Evolutionary conservation across 208 protist species (phyloP).

Genomic region (Paratrypanosoma confusum): DNA sequence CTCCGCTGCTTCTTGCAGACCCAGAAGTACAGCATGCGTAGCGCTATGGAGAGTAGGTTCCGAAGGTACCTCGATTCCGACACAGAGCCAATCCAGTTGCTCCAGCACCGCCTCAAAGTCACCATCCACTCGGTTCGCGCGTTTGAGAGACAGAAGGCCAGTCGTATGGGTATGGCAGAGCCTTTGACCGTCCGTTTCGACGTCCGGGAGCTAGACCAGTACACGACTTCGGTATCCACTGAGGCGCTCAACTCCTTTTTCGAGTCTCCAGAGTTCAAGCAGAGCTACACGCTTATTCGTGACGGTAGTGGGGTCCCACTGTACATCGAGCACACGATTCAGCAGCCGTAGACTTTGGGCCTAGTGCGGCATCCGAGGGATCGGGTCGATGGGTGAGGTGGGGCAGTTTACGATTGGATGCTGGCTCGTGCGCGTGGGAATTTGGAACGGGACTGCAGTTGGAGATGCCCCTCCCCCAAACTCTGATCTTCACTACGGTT

Average conservation of each 20-base stretch:
- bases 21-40: slow-evolving; percentile 89
- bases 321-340: slow-evolving; percentile 71
- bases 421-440: too few relatives aligned
- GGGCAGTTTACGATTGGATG: too few relatives aligned
- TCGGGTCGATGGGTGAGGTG: too few relatives aligned
- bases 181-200: slow-evolving; percentile 70
- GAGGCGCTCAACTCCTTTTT: slow-evolving; percentile 76
- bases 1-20: slow-evolving; percentile 97
- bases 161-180: slow-evolving; percentile 71
- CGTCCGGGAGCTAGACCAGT: slow-evolving; percentile 64
- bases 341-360: too few relatives aligned
- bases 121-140: slow-evolving; percentile 63
- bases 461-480: too few relatives aligned
- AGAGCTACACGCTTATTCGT: slow-evolving; percentile 73
- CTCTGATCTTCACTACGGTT: too few relatives aligned
- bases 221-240: slow-evolving; percentile 65
- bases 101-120: slow-evolving; percentile 79
- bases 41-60: slow-evolving; percentile 78
- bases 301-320: slow-evolving; percentile 58
- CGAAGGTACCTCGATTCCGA: slow-evolving; percentile 80
- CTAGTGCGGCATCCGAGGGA: too few relatives aligned
- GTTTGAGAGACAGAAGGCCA: slow-evolving; percentile 75
- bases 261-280: slow-evolving; percentile 64
- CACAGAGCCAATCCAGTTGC: slow-evolving; percentile 74
- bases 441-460: too few relatives aligned